Base-by-base conservation (phyloP, 2,329 filamentous ascomycete species). In the Elsinoe arachidis region DNA sequence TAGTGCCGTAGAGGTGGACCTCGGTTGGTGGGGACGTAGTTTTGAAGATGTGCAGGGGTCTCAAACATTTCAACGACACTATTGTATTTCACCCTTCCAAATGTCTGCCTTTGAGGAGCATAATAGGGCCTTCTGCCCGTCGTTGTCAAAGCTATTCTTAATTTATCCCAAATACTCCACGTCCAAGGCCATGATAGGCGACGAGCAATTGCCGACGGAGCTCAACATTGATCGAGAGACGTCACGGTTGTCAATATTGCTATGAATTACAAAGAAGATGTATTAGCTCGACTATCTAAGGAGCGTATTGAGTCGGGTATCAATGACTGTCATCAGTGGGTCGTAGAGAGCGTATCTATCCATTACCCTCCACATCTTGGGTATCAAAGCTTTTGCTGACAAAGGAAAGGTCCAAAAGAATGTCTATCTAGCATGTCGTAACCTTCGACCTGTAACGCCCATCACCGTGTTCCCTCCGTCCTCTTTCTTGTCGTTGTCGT, bases 261-360 rank as follows among this genome's bases (percentile, higher is more conserved):
- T 9, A 5, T 30, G 26, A 30, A 30, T 30, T 5, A 53, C 49
- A 15, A 12, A 37, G 12, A 14, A 53, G 49, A 39, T 38, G 11
- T 39, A 39, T 39, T 35, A n/a, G 15, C 49, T 39, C 26, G 11
- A 53, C 33, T 53, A 53, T 53, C 34, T 23, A 53, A 53, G 30
- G 49, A 53, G 15, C 33, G 49, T 35, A 14, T n/a, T 14, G 17
- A 39, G 15, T 39, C 11, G 15, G 34, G 49, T 53, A 39, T 38
- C 34, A n/a, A 53, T 39, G 49, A 53, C 14, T 35, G 49, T 53
- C 49, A 39, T 35, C 19, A 39, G 49, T 53, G 17, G 49, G 49
- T 53, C 34, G 49, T 39, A 53, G 39, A 21, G 49, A 53, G 35
- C 49, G 49, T 53, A 1, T 38, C 34, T 19, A 17, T 6, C 21